phyloP scores from a whole-genome alignment of 2,329 filamentous ascomycete genomes.

The Gnomoniopsis smithogilvyi region DNA sequence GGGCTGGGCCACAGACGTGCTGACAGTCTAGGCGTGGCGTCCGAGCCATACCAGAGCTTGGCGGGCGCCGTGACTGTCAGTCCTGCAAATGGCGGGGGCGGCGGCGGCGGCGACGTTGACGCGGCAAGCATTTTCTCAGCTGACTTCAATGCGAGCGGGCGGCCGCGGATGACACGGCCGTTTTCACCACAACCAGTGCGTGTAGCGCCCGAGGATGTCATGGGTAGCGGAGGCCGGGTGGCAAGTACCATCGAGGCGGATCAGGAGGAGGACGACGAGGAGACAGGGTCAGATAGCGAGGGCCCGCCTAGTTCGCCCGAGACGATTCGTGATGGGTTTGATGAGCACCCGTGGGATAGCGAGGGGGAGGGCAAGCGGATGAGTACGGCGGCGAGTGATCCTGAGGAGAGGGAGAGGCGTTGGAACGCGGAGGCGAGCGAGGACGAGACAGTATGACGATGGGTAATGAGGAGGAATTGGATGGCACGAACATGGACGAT shows the following conservation, averaged over 20 bases:
- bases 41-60: constrained; percentile 57
- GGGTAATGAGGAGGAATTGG: neutral
- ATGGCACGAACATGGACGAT: neutral
- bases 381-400: constrained; percentile 18
- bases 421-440: constrained; percentile 10
- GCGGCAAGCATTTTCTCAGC: constrained; percentile 35
- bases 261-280: constrained; percentile 14
- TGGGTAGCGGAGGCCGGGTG: constrained; percentile 20
- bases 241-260: constrained; percentile 18
- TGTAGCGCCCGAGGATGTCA: constrained; percentile 30
- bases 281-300: constrained; percentile 23
- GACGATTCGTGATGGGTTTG: constrained; percentile 15
- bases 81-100: constrained; percentile 21
- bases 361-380: constrained; percentile 10
- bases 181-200: constrained; percentile 55
- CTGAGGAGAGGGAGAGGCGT: constrained; percentile 18
- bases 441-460: constrained; percentile 1
- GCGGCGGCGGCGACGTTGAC: constrained; percentile 36
- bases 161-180: constrained; percentile 51
- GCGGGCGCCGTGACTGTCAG: constrained; percentile 40
- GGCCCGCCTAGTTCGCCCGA: constrained; percentile 9
- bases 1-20: constrained; percentile 38
- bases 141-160: constrained; percentile 50
- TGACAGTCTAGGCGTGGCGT: constrained; percentile 53
- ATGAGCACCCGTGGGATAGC: neutral